phyloP scores from a whole-genome alignment of 176 grass and related monocot species.

The Thalia dealbata region DNA sequence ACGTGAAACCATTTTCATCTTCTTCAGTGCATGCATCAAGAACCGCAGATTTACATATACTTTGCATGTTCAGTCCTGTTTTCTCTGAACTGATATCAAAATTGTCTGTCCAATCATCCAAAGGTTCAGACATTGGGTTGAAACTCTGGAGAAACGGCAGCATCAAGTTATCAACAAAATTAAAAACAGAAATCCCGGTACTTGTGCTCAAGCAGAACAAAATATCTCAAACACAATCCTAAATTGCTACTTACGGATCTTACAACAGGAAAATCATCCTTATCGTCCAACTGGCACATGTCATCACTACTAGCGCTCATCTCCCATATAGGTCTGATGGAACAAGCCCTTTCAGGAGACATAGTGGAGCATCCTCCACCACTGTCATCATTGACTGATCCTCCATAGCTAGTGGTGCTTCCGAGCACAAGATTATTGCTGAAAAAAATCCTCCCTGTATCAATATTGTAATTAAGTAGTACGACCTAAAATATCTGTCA shows the following conservation, averaged over 20 bases:
- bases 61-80: constrained; percentile 26
- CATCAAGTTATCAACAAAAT: constrained; percentile 6
- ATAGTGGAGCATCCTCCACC: constrained; percentile 36
- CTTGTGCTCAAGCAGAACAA: background rate
- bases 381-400: constrained; percentile 21
- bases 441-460: background rate
- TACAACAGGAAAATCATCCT: constrained; percentile 39
- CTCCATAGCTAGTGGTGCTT: background rate
- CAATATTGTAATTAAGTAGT: background rate
- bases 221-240: background rate
- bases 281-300: constrained; percentile 64
- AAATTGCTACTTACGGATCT: constrained; percentile 47
- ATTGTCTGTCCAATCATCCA: constrained; percentile 71
- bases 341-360: constrained; percentile 34
- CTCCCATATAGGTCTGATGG: constrained; percentile 51
- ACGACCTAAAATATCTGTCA: background rate
- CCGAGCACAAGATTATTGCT: background rate
- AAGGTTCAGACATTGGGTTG: constrained; percentile 73
- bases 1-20: constrained; percentile 55
- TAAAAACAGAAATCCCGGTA: background rate
- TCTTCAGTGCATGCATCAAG: constrained; percentile 6
- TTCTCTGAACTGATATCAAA: constrained; percentile 41
- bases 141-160: constrained; percentile 49
- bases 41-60: constrained; percentile 17
- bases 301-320: constrained; percentile 53